Evolutionary conservation across 139 green algal genomes (phyloP).

Genomic region (Haematococcus lacustris): DNA sequence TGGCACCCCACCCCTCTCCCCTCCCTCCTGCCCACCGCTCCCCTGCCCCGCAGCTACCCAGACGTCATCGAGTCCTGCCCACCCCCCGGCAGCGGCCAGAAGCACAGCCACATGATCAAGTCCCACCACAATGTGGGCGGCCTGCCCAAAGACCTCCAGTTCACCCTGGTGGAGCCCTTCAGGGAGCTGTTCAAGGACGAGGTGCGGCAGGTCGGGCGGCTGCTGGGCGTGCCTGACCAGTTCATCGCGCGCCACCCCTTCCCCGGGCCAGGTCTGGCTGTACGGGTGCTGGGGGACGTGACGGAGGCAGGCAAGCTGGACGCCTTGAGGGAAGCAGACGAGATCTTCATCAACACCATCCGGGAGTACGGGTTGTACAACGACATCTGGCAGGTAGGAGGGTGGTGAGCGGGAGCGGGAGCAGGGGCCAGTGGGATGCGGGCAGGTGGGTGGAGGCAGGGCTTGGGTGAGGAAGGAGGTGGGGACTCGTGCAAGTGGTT

Average conservation of each 20-base stretch:
- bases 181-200: conserved; percentile 97
- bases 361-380: conserved; percentile 93
- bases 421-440: too few relatives aligned
- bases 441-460: too few relatives aligned
- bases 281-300: conserved; percentile 94
- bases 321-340: conserved; percentile 78
- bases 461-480: too few relatives aligned
- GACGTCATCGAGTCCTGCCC: conserved; percentile 99
- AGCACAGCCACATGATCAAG: conserved; percentile 99
- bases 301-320: conserved; percentile 68
- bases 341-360: conserved; percentile 95
- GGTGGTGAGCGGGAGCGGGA: background rate
- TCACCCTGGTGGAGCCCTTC: conserved; percentile 96
- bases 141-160: conserved; percentile 93
- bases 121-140: conserved; percentile 98
- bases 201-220: conserved; percentile 57
- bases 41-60: conserved; percentile 81
- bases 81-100: conserved; percentile 85
- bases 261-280: conserved; percentile 90
- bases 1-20: too few relatives aligned
- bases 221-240: conserved; percentile 55
- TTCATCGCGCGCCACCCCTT: conserved; percentile 97
- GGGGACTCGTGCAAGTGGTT: too few relatives aligned
- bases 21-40: too few relatives aligned
- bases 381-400: conserved; percentile 88